phyloP scores from a whole-genome alignment of 73 alveolate species.

The Paraurostyla sp. region DNA sequence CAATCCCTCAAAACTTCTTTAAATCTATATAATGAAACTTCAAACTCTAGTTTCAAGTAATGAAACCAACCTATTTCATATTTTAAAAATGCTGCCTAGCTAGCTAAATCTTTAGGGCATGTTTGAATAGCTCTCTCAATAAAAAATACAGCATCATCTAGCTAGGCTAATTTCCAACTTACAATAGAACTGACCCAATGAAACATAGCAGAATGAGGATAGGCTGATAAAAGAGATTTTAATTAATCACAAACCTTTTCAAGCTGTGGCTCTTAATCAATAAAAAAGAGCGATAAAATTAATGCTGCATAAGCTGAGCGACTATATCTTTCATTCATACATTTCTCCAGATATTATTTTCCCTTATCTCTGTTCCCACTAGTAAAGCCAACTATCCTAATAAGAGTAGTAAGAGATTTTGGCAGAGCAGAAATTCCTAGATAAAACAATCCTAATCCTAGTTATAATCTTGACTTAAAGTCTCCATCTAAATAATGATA shows the following conservation, averaged over 20 bases:
- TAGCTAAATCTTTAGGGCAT: slow-evolving; percentile 49
- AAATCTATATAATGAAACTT: slow-evolving; percentile 45
- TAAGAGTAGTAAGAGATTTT: slow-evolving; percentile 51
- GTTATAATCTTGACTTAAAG: slow-evolving; percentile 55
- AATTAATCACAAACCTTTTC: slow-evolving; percentile 59
- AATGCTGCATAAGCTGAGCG: slow-evolving; percentile 72
- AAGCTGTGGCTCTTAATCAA: slow-evolving; percentile 74
- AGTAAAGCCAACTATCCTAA: slow-evolving; percentile 68
- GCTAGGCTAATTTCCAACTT: slow-evolving; percentile 73
- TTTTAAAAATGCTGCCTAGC: slow-evolving; percentile 72
- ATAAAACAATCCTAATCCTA: slow-evolving; percentile 76
- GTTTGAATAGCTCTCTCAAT: slow-evolving; percentile 57
- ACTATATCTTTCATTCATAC: slow-evolving; percentile 10
- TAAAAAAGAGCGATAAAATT: slow-evolving; percentile 62
- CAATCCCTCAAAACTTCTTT: slow-evolving; percentile 63
- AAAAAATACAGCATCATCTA: slow-evolving; percentile 75
- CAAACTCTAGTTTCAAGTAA: slow-evolving; percentile 69
- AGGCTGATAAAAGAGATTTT: slow-evolving; percentile 37
- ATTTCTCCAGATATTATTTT: slow-evolving; percentile 58
- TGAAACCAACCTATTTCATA: slow-evolving; percentile 82
- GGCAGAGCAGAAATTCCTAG: slow-evolving; percentile 71
- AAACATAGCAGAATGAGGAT: slow-evolving; percentile 74
- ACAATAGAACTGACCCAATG: slow-evolving; percentile 75
- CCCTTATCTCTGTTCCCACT: slow-evolving; percentile 73
- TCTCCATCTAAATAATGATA: slow-evolving; percentile 31